phyloP scores from a whole-genome alignment of 164 flowering plant species.

The Echeveria elegans region DNA sequence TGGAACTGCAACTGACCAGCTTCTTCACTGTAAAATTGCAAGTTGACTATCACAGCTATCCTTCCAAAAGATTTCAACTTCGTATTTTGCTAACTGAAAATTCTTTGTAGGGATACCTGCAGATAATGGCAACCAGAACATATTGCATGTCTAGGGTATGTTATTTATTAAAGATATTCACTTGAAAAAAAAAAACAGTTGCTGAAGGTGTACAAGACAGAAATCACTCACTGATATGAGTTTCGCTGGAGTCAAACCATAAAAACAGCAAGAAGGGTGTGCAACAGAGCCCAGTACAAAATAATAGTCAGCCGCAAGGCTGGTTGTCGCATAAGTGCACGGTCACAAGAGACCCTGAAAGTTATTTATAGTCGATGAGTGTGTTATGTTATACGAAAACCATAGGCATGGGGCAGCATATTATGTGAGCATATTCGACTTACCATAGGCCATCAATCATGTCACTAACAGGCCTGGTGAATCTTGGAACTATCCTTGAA shows the following conservation, averaged over 20 bases:
- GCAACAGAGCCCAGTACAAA: conserved; percentile 75
- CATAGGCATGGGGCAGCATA: too few species aligned
- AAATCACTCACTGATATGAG: background rate
- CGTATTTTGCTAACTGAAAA: background rate
- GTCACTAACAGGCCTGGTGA: conserved; percentile 76
- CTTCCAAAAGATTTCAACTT: background rate
- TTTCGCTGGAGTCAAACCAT: conserved; percentile 34
- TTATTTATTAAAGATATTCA: background rate
- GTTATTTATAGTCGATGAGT: conserved; percentile 5
- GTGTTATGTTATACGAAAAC: background rate
- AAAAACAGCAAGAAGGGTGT: conserved; percentile 62
- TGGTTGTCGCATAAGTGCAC: conserved; percentile 90
- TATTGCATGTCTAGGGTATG: background rate
- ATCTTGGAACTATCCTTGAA: conserved; percentile 79
- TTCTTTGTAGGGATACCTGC: background rate
- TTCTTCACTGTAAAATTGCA: background rate
- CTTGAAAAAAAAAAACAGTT: background rate
- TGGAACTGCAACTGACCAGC: background rate
- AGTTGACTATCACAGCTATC: background rate
- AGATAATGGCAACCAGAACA: background rate
- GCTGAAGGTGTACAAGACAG: background rate
- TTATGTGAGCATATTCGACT: conserved; percentile 5
- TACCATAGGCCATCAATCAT: conserved; percentile 95
- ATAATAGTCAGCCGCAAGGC: conserved; percentile 77
- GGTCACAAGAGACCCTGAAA: conserved; percentile 91